A percentile compares a stretch with the other conserved stretches of the same genome.
These are phyloP conservation scores for Rutstroemia sp. DNA, from an alignment of 2,329 filamentous ascomycete species.

Conservation along the genomic window DNA sequence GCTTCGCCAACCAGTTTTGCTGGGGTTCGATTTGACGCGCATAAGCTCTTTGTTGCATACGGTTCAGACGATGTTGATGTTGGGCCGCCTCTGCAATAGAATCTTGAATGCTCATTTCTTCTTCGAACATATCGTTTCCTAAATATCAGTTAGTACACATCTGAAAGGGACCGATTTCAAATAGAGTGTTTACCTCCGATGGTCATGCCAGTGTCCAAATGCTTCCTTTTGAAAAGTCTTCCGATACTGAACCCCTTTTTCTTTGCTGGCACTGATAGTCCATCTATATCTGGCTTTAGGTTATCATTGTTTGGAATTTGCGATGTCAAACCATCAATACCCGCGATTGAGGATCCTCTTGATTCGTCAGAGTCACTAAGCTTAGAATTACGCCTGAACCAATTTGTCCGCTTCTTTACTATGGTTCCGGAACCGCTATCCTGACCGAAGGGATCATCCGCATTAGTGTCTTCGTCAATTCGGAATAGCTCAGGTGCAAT, in stretches of 20 bases:
- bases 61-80: conserved; percentile 14
- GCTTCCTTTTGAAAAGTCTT: conserved; percentile 26
- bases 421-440: conserved; percentile 22
- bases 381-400: conserved; percentile 29
- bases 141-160: not conserved
- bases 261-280: conserved; percentile 12
- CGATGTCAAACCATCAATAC: conserved; percentile 10
- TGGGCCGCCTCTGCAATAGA: conserved; percentile 18
- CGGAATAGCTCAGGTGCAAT: conserved; percentile 12
- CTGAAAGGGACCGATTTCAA: not conserved
- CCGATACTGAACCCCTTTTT: conserved; percentile 27
- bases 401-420: conserved; percentile 25
- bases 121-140: conserved; percentile 24
- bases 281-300: conserved; percentile 4
- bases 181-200: conserved; percentile 22
- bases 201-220: conserved; percentile 22
- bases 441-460: conserved; percentile 15
- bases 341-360: conserved; percentile 10
- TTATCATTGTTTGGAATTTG: conserved; percentile 15
- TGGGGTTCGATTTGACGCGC: conserved; percentile 52
- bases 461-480: conserved; percentile 16
- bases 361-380: conserved; percentile 16
- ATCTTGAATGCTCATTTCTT: conserved; percentile 20
- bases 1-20: conserved; percentile 81
- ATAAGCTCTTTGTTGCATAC: not conserved